Evolutionary conservation across 768 basidiomycete species (phyloP), one percentile per base, ranked within the genome.

Genomic region (Austroboletus eburneus): DNA sequence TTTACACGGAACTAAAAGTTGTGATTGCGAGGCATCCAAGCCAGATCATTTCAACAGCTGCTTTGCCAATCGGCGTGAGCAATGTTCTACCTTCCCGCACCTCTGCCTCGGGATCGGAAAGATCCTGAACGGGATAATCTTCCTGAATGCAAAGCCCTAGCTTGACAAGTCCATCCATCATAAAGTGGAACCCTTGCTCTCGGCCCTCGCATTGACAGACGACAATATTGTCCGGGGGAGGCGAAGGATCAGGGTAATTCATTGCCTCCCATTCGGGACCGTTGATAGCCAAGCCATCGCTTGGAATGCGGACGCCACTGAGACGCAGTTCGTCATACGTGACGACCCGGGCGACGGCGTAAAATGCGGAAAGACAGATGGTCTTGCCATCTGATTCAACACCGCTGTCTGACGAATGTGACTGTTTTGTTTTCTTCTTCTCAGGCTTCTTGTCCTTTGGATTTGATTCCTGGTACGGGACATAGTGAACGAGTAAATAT

Each of bases 401-500:
- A 12, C 51, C 56, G 14, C 58, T 50, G 42, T 68, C 58, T 4
- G 63, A 56, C 13, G 68, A 60, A 10, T 59, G 60, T 9, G 62
- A 52, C 51, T 50, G 64, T 54, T 58, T 52, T 17, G 45, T 21
- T 30, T 66, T 65, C 58, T 70, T 71, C 49, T 57, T 69, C 52
- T 65, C 61, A 3, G 51, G 1, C 36, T 63, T 54, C 23, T 56
- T 68, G 36, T 50, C 49, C 33, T 47, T 56, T 5, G 42, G 2
- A 13, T 25, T 37, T 16, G 23, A 12, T 21, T 50, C 43, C n/a
- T 56, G 55, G 39, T 78, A 76, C 0, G 79, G 77, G 45, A 85
- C 82, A 63, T 88, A 94, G 65, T 85, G 91, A 10, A 94, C 82
- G 38, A 95, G 73, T 25, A 93, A 72, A 57, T 85, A 91, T 46